A percentile compares a stretch with the other conserved stretches of the same genome.
Evolutionary conservation across 1,284 basidiomycete genomes (phyloP).

Genomic region (Ustilago loliicola): DNA sequence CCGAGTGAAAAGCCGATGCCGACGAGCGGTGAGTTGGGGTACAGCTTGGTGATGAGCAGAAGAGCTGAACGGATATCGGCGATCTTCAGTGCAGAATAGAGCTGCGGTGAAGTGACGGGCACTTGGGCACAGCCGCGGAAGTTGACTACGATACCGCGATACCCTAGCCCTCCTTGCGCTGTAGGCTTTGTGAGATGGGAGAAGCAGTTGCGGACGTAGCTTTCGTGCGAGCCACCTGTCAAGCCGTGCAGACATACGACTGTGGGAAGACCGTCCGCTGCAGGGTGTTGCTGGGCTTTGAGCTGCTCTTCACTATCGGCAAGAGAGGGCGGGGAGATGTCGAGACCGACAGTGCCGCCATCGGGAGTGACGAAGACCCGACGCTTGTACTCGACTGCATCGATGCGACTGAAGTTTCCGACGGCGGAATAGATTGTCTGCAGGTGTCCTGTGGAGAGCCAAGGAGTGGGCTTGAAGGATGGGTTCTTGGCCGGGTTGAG

Average conservation of each 20-base stretch:
- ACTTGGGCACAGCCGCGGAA: slow-evolving; percentile 94
- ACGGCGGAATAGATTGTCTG: slow-evolving; percentile 67
- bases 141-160: slow-evolving; percentile 64
- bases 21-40: slow-evolving; percentile 84
- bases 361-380: slow-evolving; percentile 65
- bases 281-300: slow-evolving; percentile 14
- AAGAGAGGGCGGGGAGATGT: slow-evolving; percentile 57
- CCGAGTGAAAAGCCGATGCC: slow-evolving; percentile 95
- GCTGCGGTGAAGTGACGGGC: slow-evolving; percentile 78
- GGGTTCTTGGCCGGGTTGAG: slow-evolving; percentile 41
- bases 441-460: slow-evolving; percentile 63
- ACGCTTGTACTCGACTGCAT: slow-evolving; percentile 63
- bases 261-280: slow-evolving; percentile 50
- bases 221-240: slow-evolving; percentile 67
- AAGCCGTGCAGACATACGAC: slow-evolving; percentile 67
- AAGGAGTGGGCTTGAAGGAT: slow-evolving; percentile 44
- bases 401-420: slow-evolving; percentile 54
- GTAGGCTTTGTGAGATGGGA: slow-evolving; percentile 60
- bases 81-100: slow-evolving; percentile 85
- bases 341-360: slow-evolving; percentile 65
- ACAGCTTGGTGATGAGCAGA: slow-evolving; percentile 80
- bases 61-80: slow-evolving; percentile 87
- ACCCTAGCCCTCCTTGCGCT: slow-evolving; percentile 75
- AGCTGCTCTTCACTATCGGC: slow-evolving; percentile 43
- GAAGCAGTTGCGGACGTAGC: slow-evolving; percentile 66